Evolutionary conservation across 2,329 filamentous ascomycete species (phyloP), one percentile per base, ranked within the genome.

Genomic region (Mycosphaerella sp.): DNA sequence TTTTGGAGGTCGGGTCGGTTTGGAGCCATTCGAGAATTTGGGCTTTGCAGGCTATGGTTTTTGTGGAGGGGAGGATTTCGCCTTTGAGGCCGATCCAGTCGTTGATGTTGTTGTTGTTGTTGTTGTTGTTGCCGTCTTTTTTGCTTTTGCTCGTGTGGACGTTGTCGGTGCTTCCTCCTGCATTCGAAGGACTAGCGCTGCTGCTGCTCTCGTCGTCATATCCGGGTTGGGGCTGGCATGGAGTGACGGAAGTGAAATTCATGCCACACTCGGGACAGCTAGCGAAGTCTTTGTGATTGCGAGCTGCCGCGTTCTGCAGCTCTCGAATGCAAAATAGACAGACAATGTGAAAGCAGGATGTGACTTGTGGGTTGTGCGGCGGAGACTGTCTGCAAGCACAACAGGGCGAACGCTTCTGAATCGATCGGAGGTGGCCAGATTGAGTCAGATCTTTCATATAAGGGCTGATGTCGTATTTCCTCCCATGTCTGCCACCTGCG

Each of bases 311-410:
- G 0, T 68, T n/a, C 43, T 64, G 57, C 41, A 72, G 54, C 2
- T 63, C 59, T 2, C 63, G 49, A 6, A 80, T 67, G 59, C 81
- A 84, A 0, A 68, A 63, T 1, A 64, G 53, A 65, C 82, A 85
- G 58, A 80, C 80, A 4, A 82, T 65, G 56, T 85, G 81, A 12
- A 72, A 68, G 62, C 82, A 85, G 4, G 72, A 67, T 0, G 79
- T 79, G 31, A 79, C 67, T 8, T 71, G 65, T 0, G 76, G 70
- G 0, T 72, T 58, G 0, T 65, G 59, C 0, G 77, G 76, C 0
- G 65, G 46, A 0, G 65, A 45, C 21, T 63, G 59, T 2, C 62
- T 58, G 66, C 81, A 83, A 0, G 62, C 57, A 2, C 64, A 59
- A 62, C 80, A 82, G 2, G 62, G 58, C 0, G 62, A 67, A 3